phyloP scores from a whole-genome alignment of 2,329 filamentous ascomycete genomes.

The Venturia pyrina region DNA sequence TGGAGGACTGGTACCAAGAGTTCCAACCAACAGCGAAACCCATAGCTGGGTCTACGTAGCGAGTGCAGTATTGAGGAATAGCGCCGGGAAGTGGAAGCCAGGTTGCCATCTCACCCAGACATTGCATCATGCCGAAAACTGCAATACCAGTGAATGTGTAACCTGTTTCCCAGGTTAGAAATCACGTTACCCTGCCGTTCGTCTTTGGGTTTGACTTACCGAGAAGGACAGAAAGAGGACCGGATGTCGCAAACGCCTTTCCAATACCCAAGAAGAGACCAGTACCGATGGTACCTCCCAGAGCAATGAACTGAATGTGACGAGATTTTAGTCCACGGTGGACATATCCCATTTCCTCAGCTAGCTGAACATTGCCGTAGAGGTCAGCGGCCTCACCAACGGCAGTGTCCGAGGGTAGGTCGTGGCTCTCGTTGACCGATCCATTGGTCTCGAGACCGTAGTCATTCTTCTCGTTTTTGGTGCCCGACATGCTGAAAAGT shows the following conservation, averaged over 20 bases:
- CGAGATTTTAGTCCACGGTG: constrained; percentile 41
- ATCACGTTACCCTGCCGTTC: neutral
- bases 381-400: constrained; percentile 41
- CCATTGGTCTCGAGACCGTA: neutral
- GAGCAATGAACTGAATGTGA: constrained; percentile 24
- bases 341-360: constrained; percentile 43
- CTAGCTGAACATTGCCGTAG: constrained; percentile 41
- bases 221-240: constrained; percentile 38
- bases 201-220: constrained; percentile 13
- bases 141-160: constrained; percentile 51
- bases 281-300: constrained; percentile 42
- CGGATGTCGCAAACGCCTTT: constrained; percentile 35
- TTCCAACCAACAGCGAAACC: constrained; percentile 76
- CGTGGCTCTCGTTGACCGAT: neutral
- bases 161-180: constrained; percentile 12
- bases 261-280: constrained; percentile 45
- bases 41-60: constrained; percentile 62
- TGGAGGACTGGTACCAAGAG: constrained; percentile 71
- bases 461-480: neutral
- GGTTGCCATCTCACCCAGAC: constrained; percentile 59
- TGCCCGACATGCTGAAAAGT: neutral
- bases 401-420: constrained; percentile 9
- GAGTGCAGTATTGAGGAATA: constrained; percentile 65
- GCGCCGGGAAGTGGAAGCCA: constrained; percentile 68
- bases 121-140: constrained; percentile 64